Base-by-base conservation (phyloP, 495 filamentous ascomycete species). In the Aspergillus asperescens region DNA sequence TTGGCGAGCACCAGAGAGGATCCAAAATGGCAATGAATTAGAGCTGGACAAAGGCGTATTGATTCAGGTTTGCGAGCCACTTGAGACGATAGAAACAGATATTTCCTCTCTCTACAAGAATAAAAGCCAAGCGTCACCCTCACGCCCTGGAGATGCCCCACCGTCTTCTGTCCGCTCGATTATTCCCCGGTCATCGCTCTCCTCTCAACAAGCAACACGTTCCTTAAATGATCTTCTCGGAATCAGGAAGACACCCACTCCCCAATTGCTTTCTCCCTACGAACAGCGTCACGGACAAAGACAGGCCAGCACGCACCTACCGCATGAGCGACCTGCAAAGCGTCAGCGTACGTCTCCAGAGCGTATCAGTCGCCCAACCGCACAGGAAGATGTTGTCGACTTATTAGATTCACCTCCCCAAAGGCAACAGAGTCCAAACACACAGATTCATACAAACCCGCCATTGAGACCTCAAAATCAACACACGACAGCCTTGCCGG, bases 1-100 rank as follows among this genome's bases (percentile, higher is more conserved):
- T 62, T 93, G 87, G 87, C 81, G 80, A 32, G 77, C 84, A 18
- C 76, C 77, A 41, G 79, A 76, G 42, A 75, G 78, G 8, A 61
- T 87, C 3, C 78, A 85, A 24, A 84, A 84, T 54, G 90, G 90
- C 13, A 89, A 95, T 57, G 90, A 95, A 60, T 60, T 96, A 20
- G 76, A 84, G 52, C 73, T 95, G 52, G 89, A 96, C 39, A 82
- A 83, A 55, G 84, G 82, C 7, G 77, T 85, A 8, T 71, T 95
- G 45, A 84, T 95, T 27, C 82, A 95, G 63, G 87, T 95, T 7
- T 77, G 77, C 38, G 90, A 95, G 59, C 77, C 74, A 27, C 74
- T 87, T 13, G 87, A 82, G n/a, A 80, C 72, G 9, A 81, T 76
- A 1, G 78, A 92, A 57, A 87, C 90, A 35, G 89, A 96, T 63